Conservation (phyloP, 2,329 filamentous ascomycete species). For the Uncinocarpus reesii region DNA sequence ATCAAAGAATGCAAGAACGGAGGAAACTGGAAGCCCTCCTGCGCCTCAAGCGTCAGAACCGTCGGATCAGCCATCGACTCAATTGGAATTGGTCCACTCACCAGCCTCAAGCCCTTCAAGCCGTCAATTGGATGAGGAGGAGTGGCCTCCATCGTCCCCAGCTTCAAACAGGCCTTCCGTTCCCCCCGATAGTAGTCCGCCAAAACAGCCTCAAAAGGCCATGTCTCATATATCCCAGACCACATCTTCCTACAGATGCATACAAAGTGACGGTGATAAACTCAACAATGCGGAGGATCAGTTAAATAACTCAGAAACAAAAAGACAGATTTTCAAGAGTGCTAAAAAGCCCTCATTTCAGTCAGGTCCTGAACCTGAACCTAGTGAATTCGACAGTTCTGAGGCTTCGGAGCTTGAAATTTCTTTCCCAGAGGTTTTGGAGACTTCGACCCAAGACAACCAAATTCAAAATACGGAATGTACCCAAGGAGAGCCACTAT, state of each 20-base stretch:
- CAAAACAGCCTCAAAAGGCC: not conserved
- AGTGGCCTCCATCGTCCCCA: not conserved
- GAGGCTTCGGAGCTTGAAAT: slow-evolving; percentile 11
- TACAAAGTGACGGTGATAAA: not conserved
- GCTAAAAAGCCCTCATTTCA: not conserved
- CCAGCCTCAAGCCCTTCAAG: not conserved
- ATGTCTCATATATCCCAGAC: no score
- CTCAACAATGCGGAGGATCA: not conserved
- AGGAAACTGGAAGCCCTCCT: not conserved
- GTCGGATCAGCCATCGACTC: not conserved
- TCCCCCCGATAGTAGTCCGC: slow-evolving; percentile 26
- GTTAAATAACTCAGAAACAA: not conserved
- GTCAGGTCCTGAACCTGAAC: not conserved
- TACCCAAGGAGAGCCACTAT: not conserved
- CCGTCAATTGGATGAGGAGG: not conserved
- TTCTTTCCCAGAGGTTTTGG: slow-evolving; percentile 9
- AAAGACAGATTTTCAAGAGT: not conserved
- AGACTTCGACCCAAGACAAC: slow-evolving; percentile 12
- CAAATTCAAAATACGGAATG: not conserved
- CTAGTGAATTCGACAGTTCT: not conserved
- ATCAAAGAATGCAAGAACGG: not conserved
- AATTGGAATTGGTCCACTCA: not conserved
- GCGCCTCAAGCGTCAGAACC: not conserved
- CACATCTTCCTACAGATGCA: not conserved
- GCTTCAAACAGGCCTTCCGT: slow-evolving; percentile 14